A percentile compares a stretch with the other conserved stretches of the same genome.
phyloP scores from a whole-genome alignment of 2,329 filamentous ascomycete species.

The Coniochaeta prunicola region DNA sequence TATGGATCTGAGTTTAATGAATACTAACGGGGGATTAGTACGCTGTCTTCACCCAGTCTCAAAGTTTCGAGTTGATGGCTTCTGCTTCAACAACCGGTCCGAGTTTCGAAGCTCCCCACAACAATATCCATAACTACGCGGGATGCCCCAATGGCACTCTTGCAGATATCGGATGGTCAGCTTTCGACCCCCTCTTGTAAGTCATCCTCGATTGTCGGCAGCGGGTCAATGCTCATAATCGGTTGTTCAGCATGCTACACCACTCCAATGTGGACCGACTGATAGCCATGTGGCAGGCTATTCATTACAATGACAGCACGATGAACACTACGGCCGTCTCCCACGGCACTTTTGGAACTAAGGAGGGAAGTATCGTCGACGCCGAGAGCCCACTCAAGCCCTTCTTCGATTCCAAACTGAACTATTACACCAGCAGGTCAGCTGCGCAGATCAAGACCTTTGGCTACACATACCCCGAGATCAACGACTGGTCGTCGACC shows the following conservation, averaged over 20 bases:
- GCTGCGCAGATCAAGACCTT: constrained; percentile 21
- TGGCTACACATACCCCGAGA: constrained; percentile 34
- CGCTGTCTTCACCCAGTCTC: constrained; percentile 29
- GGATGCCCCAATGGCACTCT: constrained; percentile 25
- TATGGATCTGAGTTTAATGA: neutral
- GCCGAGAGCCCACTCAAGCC: constrained; percentile 37
- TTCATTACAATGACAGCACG: constrained; percentile 25
- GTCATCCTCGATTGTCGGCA: constrained; percentile 6
- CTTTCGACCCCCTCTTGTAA: constrained; percentile 41
- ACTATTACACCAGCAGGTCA: constrained; percentile 34
- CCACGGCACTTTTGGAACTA: constrained; percentile 31
- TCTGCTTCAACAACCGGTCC: constrained; percentile 26
- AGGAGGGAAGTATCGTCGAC: constrained; percentile 29
- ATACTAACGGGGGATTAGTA: constrained; percentile 23
- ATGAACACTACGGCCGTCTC: constrained; percentile 19
- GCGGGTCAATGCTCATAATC: neutral
- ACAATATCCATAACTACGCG: constrained; percentile 31
- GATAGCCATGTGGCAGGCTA: constrained; percentile 41
- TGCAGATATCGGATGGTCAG: constrained; percentile 29
- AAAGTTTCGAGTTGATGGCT: constrained; percentile 31
- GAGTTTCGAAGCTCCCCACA: constrained; percentile 38
- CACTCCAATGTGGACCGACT: constrained; percentile 55
- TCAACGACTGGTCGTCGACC: constrained; percentile 43
- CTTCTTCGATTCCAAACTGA: constrained; percentile 32
- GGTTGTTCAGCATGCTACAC: constrained; percentile 34